phyloP scores from a whole-genome alignment of 441 rosid species.

The Sinapis alba region DNA sequence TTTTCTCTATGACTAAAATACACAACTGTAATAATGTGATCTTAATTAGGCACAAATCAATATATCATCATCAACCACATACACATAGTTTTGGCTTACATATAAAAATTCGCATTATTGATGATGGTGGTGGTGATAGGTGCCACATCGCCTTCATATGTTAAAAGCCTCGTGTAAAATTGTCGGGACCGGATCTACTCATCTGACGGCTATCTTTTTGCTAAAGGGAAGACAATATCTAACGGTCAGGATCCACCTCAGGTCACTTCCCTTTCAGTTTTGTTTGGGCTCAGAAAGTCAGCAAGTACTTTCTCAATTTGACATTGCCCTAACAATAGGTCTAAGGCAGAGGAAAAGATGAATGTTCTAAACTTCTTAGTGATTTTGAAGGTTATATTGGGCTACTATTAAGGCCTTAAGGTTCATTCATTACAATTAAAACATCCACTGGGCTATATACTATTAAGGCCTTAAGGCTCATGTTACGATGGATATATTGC shows the following conservation, averaged over 20 bases:
- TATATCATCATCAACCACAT: background rate
- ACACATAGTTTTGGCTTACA: background rate
- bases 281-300: constrained; percentile 24
- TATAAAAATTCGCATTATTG: constrained; percentile 8
- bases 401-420: background rate
- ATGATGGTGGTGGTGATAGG: constrained; percentile 19
- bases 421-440: background rate
- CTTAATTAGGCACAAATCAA: background rate
- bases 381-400: background rate
- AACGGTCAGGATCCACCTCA: constrained; percentile 23
- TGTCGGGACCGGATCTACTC: constrained; percentile 29
- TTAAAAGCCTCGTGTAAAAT: constrained; percentile 7
- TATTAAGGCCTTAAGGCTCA: background rate
- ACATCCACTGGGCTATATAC: background rate
- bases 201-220: constrained; percentile 27
- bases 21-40: constrained; percentile 6
- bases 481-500: background rate
- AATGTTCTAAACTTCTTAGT: background rate
- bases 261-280: constrained; percentile 4
- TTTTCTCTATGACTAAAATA: background rate
- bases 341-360: no score
- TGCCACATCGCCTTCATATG: constrained; percentile 31
- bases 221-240: background rate
- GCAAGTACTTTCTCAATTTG: background rate
- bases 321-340: constrained; percentile 9